These are phyloP conservation scores for Podila clonocystis DNA, from an alignment of 192 early-diverging fungal species.

Conservation along the genomic window DNA sequence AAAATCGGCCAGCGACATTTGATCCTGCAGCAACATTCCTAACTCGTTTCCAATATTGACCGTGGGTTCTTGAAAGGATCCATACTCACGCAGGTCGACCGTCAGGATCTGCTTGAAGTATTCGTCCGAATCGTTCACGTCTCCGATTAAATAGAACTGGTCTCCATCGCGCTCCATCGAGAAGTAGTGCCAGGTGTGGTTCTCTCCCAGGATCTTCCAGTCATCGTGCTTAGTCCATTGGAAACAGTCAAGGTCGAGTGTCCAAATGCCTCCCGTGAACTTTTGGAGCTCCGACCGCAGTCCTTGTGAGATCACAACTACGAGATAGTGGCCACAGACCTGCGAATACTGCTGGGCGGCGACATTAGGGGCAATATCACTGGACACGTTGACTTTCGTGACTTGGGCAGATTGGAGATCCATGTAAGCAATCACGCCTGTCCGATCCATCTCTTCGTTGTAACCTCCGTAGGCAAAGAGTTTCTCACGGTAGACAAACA, in stretches of 20 bases:
- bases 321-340: constrained; percentile 66
- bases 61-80: constrained; percentile 61
- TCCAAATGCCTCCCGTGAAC: constrained; percentile 67
- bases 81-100: constrained; percentile 68
- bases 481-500: constrained; percentile 62
- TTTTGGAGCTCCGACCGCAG: constrained; percentile 52
- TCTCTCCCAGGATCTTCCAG: constrained; percentile 50
- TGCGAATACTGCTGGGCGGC: constrained; percentile 71
- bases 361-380: constrained; percentile 60
- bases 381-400: constrained; percentile 59
- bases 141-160: constrained; percentile 66
- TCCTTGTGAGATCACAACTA: constrained; percentile 61
- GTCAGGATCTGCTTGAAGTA: constrained; percentile 61
- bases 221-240: constrained; percentile 63
- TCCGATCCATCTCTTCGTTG: constrained; percentile 65
- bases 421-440: constrained; percentile 62
- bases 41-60: constrained; percentile 60
- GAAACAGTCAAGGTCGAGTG: constrained; percentile 63
- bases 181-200: constrained; percentile 69
- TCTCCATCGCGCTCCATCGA: constrained; percentile 61
- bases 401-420: constrained; percentile 57
- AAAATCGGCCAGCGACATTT: constrained; percentile 49
- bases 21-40: constrained; percentile 54
- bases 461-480: constrained; percentile 72
- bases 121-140: constrained; percentile 67